Percentiles rank a stretch among this genome's conserved stretches.
These are phyloP conservation scores for Penicillium palitans DNA, from an alignment of 2,329 filamentous ascomycete genomes.

Conservation along the genomic window DNA sequence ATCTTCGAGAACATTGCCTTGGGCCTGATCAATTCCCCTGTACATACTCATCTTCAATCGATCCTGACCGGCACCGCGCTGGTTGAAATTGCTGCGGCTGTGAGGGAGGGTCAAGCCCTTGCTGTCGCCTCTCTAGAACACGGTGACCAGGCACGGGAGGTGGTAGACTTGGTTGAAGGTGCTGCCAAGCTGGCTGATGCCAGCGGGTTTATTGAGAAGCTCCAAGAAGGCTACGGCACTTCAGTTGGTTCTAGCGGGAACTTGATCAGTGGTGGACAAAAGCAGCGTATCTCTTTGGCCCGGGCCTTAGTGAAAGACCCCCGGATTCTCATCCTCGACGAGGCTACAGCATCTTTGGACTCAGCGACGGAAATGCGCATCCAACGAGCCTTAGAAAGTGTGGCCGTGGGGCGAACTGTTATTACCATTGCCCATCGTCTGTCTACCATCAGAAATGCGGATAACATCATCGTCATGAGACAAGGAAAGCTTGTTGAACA, in stretches of 20 bases:
- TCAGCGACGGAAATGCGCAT: conserved; percentile 35
- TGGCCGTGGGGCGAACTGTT: conserved; percentile 40
- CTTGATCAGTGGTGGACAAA: conserved; percentile 73
- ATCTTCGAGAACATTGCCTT: conserved; percentile 16
- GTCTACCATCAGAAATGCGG: conserved; percentile 17
- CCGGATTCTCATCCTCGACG: conserved; percentile 75
- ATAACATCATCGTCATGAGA: conserved; percentile 20
- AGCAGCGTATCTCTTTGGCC: conserved; percentile 76
- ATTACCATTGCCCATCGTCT: conserved; percentile 47
- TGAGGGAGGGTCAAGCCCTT: conserved; percentile 53
- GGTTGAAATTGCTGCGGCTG: conserved; percentile 39
- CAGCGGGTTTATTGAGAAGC: conserved; percentile 25
- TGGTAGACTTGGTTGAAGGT: conserved; percentile 41
- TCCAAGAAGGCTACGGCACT: conserved; percentile 62
- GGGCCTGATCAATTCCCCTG: conserved; percentile 19
- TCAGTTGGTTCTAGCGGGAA: conserved; percentile 72
- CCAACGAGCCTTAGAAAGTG: conserved; percentile 11
- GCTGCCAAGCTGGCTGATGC: conserved; percentile 63
- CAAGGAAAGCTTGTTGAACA: conserved; percentile 47
- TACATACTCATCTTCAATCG: conserved; percentile 11
- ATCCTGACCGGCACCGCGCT: conserved; percentile 52
- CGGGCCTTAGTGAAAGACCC: conserved; percentile 71
- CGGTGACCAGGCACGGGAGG: conserved; percentile 48
- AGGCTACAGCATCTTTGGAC: conserved; percentile 67
- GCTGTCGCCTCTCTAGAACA: conserved; percentile 44